phyloP scores from a whole-genome alignment of 257 asterid species.

The Apocynum venetum region DNA sequence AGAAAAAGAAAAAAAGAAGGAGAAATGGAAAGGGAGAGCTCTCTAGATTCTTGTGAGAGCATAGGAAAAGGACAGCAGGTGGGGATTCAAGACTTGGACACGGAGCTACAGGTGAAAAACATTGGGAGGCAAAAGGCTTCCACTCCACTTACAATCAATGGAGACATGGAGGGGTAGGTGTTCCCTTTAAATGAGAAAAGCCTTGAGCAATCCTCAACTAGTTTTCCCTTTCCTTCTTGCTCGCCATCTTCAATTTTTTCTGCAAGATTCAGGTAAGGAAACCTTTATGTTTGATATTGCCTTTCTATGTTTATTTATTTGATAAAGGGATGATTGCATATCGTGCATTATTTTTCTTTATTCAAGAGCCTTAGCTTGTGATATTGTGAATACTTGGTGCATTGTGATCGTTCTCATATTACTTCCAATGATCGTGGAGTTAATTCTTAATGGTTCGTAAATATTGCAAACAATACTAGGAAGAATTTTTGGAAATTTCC shows the following conservation, averaged over 20 bases:
- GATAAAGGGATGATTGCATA: no score
- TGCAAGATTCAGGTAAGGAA: neutral
- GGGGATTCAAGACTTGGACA: neutral
- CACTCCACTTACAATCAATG: neutral
- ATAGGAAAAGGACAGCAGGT: neutral
- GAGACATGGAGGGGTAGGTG: neutral
- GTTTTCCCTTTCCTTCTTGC: neutral
- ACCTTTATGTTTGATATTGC: neutral
- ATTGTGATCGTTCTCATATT: neutral
- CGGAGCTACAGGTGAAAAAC: neutral
- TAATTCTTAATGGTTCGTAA: neutral
- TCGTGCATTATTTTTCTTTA: neutral
- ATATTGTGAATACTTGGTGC: neutral
- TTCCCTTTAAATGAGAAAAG: neutral
- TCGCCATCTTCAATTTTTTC: neutral
- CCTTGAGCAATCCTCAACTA: neutral
- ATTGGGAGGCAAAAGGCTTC: neutral
- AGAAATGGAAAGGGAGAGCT: neutral
- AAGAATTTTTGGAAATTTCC: neutral
- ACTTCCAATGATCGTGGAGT: neutral
- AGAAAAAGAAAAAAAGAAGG: neutral
- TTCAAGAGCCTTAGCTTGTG: neutral
- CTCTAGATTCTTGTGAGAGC: neutral
- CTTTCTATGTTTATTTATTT: no score
- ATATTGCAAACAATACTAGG: neutral